Conservation (phyloP, 176 grass and related monocot genomes). For the bread wheat (Triticum aestivum) region DNA sequence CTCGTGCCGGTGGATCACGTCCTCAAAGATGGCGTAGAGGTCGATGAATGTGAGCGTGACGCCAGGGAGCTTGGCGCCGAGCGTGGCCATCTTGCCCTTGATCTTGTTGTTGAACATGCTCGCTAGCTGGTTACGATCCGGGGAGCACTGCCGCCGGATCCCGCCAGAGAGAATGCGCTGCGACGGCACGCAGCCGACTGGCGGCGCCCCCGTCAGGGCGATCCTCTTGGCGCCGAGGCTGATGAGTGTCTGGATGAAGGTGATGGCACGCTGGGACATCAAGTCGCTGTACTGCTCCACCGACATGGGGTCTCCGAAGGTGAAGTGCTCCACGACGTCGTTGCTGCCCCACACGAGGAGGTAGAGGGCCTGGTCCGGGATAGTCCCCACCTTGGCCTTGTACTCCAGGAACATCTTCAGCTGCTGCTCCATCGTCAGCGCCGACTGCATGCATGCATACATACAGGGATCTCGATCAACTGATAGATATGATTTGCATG, state of each 20-base stretch:
- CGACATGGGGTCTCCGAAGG: constrained; percentile 8
- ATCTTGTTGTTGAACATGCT: constrained; percentile 50
- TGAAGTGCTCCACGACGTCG: constrained; percentile 56
- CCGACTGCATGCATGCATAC: constrained; percentile 10
- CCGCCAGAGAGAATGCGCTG: constrained; percentile 56
- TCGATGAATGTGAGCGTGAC: constrained; percentile 43
- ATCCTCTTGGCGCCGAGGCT: constrained; percentile 38
- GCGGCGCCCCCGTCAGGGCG: constrained; percentile 37
- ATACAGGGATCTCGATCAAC: no score
- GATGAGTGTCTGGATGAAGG: constrained; percentile 36
- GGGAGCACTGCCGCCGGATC: constrained; percentile 32
- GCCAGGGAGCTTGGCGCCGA: constrained; percentile 17
- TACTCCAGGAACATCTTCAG: constrained; percentile 68
- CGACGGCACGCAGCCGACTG: constrained; percentile 54
- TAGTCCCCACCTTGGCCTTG: constrained; percentile 39
- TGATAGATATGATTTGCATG: no score
- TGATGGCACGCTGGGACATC: constrained; percentile 27
- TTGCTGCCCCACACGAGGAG: constrained; percentile 54
- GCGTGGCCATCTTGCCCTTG: not conserved
- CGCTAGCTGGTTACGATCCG: constrained; percentile 54
- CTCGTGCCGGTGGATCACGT: constrained; percentile 35
- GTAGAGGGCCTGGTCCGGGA: constrained; percentile 37
- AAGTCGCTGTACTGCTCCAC: constrained; percentile 40
- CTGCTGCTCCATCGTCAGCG: constrained; percentile 52
- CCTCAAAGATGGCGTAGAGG: constrained; percentile 50